phyloP scores from a whole-genome alignment of 73 alveolate species.

The Symbiodinium pilosum region DNA sequence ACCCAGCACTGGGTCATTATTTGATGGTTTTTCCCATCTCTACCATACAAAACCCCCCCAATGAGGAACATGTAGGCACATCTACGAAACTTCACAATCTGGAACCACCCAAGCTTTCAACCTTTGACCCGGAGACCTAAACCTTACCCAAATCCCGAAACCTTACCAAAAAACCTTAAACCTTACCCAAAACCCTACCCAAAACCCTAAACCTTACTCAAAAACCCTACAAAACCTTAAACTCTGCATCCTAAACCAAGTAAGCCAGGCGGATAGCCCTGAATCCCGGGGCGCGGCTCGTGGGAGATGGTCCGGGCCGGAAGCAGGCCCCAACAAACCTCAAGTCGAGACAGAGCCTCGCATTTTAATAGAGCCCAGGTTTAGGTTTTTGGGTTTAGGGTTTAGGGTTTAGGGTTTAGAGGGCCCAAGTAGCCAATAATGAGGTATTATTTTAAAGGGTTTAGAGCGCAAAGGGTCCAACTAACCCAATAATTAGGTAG shows the following conservation, averaged over 20 bases:
- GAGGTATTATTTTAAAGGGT: too few species aligned
- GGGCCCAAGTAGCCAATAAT: too few species aligned
- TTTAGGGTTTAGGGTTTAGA: not conserved
- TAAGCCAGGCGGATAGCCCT: constrained; percentile 68
- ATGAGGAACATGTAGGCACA: too few species aligned
- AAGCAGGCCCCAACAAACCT: constrained; percentile 44
- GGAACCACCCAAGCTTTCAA: not conserved
- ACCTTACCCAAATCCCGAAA: not conserved
- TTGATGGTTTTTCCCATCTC: too few species aligned
- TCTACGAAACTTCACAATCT: too few species aligned
- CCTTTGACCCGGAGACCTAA: not conserved
- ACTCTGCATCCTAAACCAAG: not conserved
- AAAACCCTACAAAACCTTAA: not conserved
- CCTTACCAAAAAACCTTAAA: not conserved
- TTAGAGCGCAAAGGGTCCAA: too few species aligned
- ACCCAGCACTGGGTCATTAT: too few species aligned
- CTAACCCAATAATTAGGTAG: not conserved
- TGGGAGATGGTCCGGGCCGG: constrained; percentile 84
- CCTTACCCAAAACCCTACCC: not conserved
- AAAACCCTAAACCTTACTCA: too few species aligned
- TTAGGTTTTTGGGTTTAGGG: not conserved
- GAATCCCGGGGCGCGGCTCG: constrained; percentile 85
- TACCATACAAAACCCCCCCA: too few species aligned
- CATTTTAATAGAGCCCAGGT: not conserved
- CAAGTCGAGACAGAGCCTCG: constrained; percentile 78